Evolutionary conservation across 331 rosid species (phyloP).

Genomic region (Rhamnella rubrinervis): DNA sequence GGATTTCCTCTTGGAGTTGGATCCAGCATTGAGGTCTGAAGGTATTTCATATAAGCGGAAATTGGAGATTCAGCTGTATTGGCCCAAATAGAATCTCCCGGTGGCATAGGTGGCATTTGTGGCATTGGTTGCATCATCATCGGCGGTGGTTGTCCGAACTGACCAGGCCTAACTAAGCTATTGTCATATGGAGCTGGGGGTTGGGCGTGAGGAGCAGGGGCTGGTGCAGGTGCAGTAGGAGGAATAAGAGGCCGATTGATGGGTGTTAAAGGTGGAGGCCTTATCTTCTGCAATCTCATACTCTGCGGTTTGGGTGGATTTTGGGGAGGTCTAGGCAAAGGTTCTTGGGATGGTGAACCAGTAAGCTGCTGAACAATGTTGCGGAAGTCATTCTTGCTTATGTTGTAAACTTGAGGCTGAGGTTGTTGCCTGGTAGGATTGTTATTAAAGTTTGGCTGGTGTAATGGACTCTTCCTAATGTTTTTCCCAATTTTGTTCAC

Average conservation of each 20-base stretch:
- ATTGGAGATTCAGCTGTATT: conserved; percentile 89
- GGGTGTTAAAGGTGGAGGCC: conserved; percentile 88
- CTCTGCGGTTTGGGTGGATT: conserved; percentile 85
- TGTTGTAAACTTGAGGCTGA: conserved; percentile 95
- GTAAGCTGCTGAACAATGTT: conserved; percentile 95
- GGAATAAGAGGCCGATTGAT: conserved; percentile 64
- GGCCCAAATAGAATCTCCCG: conserved; percentile 55
- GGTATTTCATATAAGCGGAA: conserved; percentile 90
- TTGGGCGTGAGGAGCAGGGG: conserved; percentile 42
- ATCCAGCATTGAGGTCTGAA: conserved; percentile 68
- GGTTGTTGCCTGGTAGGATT: conserved; percentile 75
- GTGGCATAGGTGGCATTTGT: conserved; percentile 33
- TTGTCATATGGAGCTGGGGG: conserved; percentile 49
- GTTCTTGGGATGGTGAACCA: conserved; percentile 87
- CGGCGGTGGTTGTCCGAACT: conserved; percentile 61
- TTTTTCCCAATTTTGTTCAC: conserved; percentile 88
- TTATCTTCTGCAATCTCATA: conserved; percentile 76
- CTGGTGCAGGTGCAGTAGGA: conserved; percentile 38
- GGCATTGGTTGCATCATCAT: conserved; percentile 41
- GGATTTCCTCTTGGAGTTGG: conserved; percentile 64
- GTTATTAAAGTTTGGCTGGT: conserved; percentile 74
- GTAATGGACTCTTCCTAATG: conserved; percentile 86
- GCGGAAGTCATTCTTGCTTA: conserved; percentile 91
- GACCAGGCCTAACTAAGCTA: conserved; percentile 57
- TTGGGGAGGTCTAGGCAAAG: conserved; percentile 67